Base-by-base conservation (phyloP, 2,329 filamentous ascomycete genomes). In the Aspergillus persii region DNA sequence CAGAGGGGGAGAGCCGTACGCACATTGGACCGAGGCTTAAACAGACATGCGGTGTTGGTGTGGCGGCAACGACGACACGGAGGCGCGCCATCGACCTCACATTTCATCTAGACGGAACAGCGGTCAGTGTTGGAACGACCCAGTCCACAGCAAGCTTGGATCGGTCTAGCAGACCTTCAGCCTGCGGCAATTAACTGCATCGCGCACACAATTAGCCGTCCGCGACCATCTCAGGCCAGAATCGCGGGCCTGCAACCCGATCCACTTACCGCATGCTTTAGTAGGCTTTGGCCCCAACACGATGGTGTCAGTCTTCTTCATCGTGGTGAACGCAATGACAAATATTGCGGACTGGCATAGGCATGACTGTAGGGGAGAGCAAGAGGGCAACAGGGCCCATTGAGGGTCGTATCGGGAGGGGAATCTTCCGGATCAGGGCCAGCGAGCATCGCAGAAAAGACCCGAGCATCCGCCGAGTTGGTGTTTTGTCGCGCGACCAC, bases 21-120 rank as follows among this genome's bases (percentile, higher is more conserved):
- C 57, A 71, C 69, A 66, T 71, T 71, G 8, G 69, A 68, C 39
- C 69, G 63, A n/a, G 69, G 69, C 49, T 67, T 70, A 53, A 71
- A 71, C 18, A 71, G 51, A 56, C 69, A 70, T 18, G 63, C 11
- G 8, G 62, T 46, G 27, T 66, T 63, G 33, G 63, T 65, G 30
- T 66, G 66, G 39, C 64, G 63, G 52, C 69, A 71, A 53, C 69
- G 66, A 33, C 69, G 69, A 59, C 69, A 71, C 27, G 69, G 69
- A 49, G 69, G 68, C 52, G 59, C 39, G 5, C 67, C 67, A 31
- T 68, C 65, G 12, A 71, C 66, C 52, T 69, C 69, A 56, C 69
- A 71, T 70, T 69, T 68, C 69, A 72, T 72, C 69, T 71, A 9
- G 26, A 53, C 11, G 12, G 15, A 36, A n/a, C 36, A 41, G 4